A percentile compares a stretch with the other conserved stretches of the same genome.
These are phyloP conservation scores for Hypsizygus ulmarius DNA, from an alignment of 1,284 basidiomycete species.

Conservation along the genomic window DNA sequence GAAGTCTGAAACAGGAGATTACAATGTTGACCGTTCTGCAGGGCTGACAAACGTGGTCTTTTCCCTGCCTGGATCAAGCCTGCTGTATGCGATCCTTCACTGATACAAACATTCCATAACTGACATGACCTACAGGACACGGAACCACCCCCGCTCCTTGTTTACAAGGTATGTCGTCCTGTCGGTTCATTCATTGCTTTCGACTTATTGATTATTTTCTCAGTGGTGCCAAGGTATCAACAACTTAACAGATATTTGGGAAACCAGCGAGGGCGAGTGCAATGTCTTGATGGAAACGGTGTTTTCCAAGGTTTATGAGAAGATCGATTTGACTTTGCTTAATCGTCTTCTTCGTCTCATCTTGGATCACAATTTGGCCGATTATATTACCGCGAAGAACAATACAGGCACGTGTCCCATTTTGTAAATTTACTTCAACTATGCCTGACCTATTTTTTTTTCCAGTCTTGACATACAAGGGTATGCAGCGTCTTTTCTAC, in stretches of 20 bases:
- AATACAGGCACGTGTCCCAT: constrained; percentile 61
- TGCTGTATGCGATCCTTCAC: constrained; percentile 42
- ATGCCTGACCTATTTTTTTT: constrained; percentile 10
- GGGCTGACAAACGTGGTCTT: constrained; percentile 93
- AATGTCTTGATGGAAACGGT: constrained; percentile 98
- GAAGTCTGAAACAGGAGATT: constrained; percentile 5
- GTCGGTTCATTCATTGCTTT: background rate
- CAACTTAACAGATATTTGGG: constrained; percentile 93
- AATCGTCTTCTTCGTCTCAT: constrained; percentile 93
- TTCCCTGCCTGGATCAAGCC: constrained; percentile 99
- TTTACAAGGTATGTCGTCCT: constrained; percentile 81
- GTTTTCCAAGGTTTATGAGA: constrained; percentile 94
- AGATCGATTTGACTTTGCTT: constrained; percentile 92
- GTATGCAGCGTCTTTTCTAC: constrained; percentile 43
- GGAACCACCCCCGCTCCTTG: constrained; percentile 91
- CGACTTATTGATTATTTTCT: constrained; percentile 7
- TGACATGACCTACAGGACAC: constrained; percentile 56
- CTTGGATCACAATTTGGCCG: constrained; percentile 95
- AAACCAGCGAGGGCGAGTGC: constrained; percentile 94
- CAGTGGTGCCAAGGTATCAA: constrained; percentile 92
- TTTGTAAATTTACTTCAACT: background rate
- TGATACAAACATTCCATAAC: constrained; percentile 7
- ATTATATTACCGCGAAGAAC: constrained; percentile 98
- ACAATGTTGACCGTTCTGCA: constrained; percentile 34
- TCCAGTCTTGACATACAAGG: constrained; percentile 85